phyloP scores from a whole-genome alignment of 139 green algal species.

The Chlorella sp. region DNA sequence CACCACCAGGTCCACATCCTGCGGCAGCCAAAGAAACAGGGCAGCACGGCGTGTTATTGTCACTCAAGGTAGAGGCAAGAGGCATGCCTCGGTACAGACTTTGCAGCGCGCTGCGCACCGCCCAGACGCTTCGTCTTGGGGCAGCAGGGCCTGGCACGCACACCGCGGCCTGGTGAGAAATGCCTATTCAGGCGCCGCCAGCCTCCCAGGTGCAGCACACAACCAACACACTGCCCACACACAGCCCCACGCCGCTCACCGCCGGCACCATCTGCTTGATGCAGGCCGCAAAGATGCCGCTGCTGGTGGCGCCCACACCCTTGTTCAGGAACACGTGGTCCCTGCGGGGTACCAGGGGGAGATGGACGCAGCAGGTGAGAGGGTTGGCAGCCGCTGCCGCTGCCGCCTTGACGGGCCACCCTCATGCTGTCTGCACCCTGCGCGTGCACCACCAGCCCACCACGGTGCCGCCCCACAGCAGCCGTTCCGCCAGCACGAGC shows the following conservation, averaged over 20 bases:
- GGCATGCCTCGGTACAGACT: too few species aligned
- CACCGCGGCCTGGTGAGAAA: too few species aligned
- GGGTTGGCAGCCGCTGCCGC: not conserved
- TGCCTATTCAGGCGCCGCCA: too few species aligned
- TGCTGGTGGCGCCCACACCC: slow-evolving; percentile 24
- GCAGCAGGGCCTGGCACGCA: too few species aligned
- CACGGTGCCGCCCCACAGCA: not conserved
- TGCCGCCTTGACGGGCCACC: not conserved
- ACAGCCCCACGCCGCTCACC: not conserved
- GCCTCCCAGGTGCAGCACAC: too few species aligned
- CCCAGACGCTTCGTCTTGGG: too few species aligned
- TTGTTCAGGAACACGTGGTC: slow-evolving; percentile 26
- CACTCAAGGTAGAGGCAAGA: too few species aligned
- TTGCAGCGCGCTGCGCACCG: too few species aligned
- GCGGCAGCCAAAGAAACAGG: not conserved
- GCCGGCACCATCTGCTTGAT: slow-evolving; percentile 22
- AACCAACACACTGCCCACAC: too few species aligned
- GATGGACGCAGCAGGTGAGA: not conserved
- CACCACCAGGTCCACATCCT: not conserved
- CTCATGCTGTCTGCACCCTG: not conserved
- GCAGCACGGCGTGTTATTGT: too few species aligned
- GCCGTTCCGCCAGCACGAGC: not conserved
- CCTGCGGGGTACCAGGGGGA: not conserved
- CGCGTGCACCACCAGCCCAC: not conserved
- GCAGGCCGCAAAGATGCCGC: slow-evolving; percentile 35